phyloP scores from a whole-genome alignment of 768 basidiomycete genomes.

The Pisolithus marmoratus region DNA sequence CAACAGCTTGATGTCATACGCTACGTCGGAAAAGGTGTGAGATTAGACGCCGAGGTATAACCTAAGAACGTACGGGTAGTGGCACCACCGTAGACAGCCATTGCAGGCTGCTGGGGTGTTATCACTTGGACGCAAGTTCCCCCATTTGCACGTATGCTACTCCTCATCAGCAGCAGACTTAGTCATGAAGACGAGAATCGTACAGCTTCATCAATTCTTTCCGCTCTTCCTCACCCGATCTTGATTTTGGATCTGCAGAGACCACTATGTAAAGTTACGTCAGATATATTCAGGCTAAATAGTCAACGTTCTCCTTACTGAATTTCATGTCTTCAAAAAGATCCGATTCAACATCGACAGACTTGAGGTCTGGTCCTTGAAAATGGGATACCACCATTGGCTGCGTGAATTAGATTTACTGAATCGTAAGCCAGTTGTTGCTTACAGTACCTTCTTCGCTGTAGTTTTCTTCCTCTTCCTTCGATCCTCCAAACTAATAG shows the following conservation, averaged over 20 bases:
- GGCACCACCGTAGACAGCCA: conserved; percentile 65
- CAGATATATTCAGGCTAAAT: neutral
- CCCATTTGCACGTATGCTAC: conserved; percentile 67
- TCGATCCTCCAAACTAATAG: conserved; percentile 28
- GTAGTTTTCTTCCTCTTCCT: conserved; percentile 25
- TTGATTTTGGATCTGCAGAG: conserved; percentile 67
- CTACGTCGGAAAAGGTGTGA: conserved; percentile 28
- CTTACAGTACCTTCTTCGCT: conserved; percentile 21
- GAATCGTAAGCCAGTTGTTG: neutral
- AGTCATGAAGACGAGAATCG: conserved; percentile 9
- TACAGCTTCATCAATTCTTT: conserved; percentile 63
- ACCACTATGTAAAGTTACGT: conserved; percentile 46
- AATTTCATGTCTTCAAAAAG: conserved; percentile 77
- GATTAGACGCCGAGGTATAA: neutral
- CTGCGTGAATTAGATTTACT: conserved; percentile 26
- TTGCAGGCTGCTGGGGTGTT: conserved; percentile 44
- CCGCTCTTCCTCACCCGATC: conserved; percentile 62
- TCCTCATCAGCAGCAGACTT: conserved; percentile 1
- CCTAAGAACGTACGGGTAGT: conserved; percentile 52
- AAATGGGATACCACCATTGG: conserved; percentile 59
- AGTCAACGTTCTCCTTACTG: conserved; percentile 45
- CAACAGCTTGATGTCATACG: conserved; percentile 64
- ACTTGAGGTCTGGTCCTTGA: conserved; percentile 56
- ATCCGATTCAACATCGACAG: conserved; percentile 52
- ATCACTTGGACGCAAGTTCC: conserved; percentile 60